Evolutionary conservation across 306 rosid species (phyloP).

Genomic region (Crotalaria pallida): DNA sequence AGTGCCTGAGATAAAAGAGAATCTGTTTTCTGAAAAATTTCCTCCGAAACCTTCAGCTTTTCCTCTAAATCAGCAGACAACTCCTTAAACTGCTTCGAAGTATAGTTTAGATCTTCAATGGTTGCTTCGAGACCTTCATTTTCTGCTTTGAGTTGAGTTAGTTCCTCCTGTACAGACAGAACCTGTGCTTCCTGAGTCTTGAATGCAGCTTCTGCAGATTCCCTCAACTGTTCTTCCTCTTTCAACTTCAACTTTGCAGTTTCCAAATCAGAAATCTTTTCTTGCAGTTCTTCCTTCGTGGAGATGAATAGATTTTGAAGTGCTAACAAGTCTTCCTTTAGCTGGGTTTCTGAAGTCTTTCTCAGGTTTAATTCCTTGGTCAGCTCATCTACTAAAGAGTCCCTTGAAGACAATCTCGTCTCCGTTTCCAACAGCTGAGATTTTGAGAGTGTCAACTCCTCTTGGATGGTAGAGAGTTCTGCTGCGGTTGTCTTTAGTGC

Average conservation of each 20-base stretch:
- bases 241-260: constrained; percentile 46
- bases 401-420: constrained; percentile 53
- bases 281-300: constrained; percentile 68
- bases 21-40: constrained; percentile 55
- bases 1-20: constrained; percentile 68
- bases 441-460: constrained; percentile 58
- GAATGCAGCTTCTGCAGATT: constrained; percentile 45
- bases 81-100: constrained; percentile 44
- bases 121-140: constrained; percentile 49
- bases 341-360: constrained; percentile 59
- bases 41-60: constrained; percentile 54
- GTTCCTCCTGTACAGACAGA: constrained; percentile 35
- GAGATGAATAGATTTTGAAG: constrained; percentile 49
- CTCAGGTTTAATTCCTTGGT: constrained; percentile 43
- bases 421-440: constrained; percentile 55
- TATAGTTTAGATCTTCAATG: constrained; percentile 43
- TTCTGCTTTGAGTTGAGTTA: constrained; percentile 39
- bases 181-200: constrained; percentile 50
- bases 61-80: constrained; percentile 55
- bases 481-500: constrained; percentile 58
- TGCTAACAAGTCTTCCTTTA: constrained; percentile 66
- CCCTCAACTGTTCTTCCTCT: constrained; percentile 57
- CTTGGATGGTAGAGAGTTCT: constrained; percentile 64
- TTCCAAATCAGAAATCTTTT: constrained; percentile 59
- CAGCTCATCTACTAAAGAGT: constrained; percentile 48